These are phyloP conservation scores for Sporopachydermia lactativora DNA, from an alignment of 805 yeast genomes.

Conservation along the genomic window DNA sequence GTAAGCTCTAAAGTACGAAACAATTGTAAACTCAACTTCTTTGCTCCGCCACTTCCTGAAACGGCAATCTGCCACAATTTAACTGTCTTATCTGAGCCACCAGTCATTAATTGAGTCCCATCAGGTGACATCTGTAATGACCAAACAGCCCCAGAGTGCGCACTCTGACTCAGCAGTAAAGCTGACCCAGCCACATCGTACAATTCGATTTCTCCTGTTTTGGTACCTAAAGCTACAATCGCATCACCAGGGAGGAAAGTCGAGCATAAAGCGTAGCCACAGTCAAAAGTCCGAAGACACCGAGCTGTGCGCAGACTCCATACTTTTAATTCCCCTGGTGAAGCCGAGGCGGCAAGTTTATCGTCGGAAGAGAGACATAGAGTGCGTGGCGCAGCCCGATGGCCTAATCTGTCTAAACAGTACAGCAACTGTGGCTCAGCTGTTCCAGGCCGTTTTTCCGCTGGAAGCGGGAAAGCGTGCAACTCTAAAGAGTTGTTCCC, in stretches of 20 bases:
- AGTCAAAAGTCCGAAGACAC: constrained; percentile 76
- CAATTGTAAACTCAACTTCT: constrained; percentile 50
- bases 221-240: constrained; percentile 76
- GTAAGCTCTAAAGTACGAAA: constrained; percentile 70
- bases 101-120: constrained; percentile 76
- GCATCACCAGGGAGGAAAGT: constrained; percentile 87
- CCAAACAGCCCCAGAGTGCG: constrained; percentile 77
- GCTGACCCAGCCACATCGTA: constrained; percentile 80
- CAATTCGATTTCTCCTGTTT: constrained; percentile 70
- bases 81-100: constrained; percentile 84
- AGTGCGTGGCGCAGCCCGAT: constrained; percentile 78
- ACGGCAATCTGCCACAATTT: constrained; percentile 81
- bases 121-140: constrained; percentile 76
- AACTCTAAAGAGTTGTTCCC: constrained; percentile 65
- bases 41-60: constrained; percentile 39
- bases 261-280: constrained; percentile 75
- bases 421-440: constrained; percentile 31
- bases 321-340: constrained; percentile 77
- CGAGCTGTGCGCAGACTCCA: constrained; percentile 69
- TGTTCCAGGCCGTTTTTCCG: constrained; percentile 29
- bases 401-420: constrained; percentile 67
- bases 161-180: constrained; percentile 50
- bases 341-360: constrained; percentile 72
- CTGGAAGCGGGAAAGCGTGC: constrained; percentile 43
- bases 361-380: constrained; percentile 73